A percentile compares a stretch with the other conserved stretches of the same genome.
These are phyloP conservation scores for Aspergillus sclerotioniger DNA, from an alignment of 495 filamentous ascomycete species.

Conservation along the genomic window DNA sequence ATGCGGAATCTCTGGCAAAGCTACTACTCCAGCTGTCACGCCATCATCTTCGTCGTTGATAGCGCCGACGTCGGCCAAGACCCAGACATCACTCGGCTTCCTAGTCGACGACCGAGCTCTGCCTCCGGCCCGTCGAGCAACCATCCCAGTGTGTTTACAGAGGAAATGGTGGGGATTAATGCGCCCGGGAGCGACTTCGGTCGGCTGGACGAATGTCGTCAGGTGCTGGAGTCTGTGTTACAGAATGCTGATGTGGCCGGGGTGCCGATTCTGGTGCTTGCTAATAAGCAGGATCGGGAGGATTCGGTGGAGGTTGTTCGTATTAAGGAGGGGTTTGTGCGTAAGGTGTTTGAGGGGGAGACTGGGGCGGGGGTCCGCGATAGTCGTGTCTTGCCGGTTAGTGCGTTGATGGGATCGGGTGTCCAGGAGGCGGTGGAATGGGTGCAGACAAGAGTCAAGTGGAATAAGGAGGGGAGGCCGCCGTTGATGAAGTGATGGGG, in stretches of 20 bases:
- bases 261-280: constrained; percentile 86
- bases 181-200: constrained; percentile 56
- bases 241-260: constrained; percentile 81
- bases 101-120: constrained; percentile 31
- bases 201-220: constrained; percentile 80
- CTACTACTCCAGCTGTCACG: constrained; percentile 91
- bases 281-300: constrained; percentile 97
- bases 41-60: constrained; percentile 96
- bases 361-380: constrained; percentile 81
- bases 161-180: constrained; percentile 37
- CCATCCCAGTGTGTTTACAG: constrained; percentile 25
- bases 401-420: constrained; percentile 85
- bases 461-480: constrained; percentile 91
- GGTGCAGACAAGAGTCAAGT: constrained; percentile 85
- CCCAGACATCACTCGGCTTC: constrained; percentile 47
- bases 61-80: constrained; percentile 85
- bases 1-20: constrained; percentile 92
- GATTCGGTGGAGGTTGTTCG: constrained; percentile 96
- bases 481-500: constrained; percentile 83
- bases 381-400: constrained; percentile 86
- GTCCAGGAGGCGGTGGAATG: constrained; percentile 95
- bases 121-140: constrained; percentile 24
- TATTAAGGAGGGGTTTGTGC: constrained; percentile 93
- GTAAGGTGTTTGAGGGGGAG: constrained; percentile 92
- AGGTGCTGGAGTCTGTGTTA: constrained; percentile 82